Base-by-base conservation (phyloP, 441 rosid genomes). In the Flueggea neowawraea region DNA sequence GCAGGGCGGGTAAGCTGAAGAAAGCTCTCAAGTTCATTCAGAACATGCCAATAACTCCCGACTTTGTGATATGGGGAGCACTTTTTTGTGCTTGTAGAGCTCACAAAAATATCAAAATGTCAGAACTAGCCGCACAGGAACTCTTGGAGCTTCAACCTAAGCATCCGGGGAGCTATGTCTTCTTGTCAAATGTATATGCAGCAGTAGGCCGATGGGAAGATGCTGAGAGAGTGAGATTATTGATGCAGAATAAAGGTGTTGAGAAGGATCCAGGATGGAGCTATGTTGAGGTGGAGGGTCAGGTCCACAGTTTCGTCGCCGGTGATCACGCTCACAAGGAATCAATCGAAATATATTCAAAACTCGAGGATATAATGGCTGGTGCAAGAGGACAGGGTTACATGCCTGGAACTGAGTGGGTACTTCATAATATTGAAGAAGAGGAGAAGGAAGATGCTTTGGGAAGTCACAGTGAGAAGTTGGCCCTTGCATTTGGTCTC, bases 361-460 rank as follows among this genome's bases (percentile, higher is more conserved):
- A 88, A 71, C 65, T 86, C 28, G 78, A 76, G 31, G 86, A 82
- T 62, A 75, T 81, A 69, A 61, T 72, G 54, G 61, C 69, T 45
- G 74, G 70, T 16, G 82, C 84, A 45, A 68, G 56, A 57, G 65
- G 58, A 66, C 76, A 45, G 31, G 95, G 92, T 54, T 84, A 86
- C 68, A 63, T 55, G 72, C 87, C 83, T 55, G 86, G 80, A 70
- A 76, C 80, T 47, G 90, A 79, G 60, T 79, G 79, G 79, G 82
- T 72, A n/a, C 75, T 82, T 60, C 85, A 82, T 74, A 74, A 84
- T 57, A 82, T 82, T 60, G 87, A 86, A 76, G 85, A 77, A 72
- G 95, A 88, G 70, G 91, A 85, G 55, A 84, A 82, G 62, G 95
- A 86, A 74, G 78, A 65, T 53, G 76, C 78, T 31, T 64, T 73